A percentile compares a stretch with the other conserved stretches of the same genome.
Conservation (phyloP, 1,284 basidiomycete genomes). For the Trichosporon inkin region DNA sequence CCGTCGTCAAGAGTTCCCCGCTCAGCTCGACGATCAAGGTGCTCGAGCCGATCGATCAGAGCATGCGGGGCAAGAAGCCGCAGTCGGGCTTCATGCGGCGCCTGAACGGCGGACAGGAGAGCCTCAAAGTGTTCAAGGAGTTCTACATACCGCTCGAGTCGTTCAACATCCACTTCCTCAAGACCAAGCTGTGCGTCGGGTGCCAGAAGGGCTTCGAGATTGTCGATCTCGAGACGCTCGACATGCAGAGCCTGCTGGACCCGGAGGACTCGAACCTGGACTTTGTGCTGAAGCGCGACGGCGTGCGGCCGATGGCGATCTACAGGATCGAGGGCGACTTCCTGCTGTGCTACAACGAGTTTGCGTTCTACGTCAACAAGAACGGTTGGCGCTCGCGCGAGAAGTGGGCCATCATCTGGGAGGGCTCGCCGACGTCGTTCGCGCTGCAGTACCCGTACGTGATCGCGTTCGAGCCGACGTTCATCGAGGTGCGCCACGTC, state of each 20-base stretch:
- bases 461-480: constrained; percentile 91
- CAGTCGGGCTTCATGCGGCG: constrained; percentile 80
- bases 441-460: constrained; percentile 96
- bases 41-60: constrained; percentile 92
- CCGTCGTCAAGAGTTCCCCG: constrained; percentile 92
- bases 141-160: constrained; percentile 99
- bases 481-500: constrained; percentile 95
- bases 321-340: constrained; percentile 97
- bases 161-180: constrained; percentile 93
- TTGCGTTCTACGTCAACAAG: constrained; percentile 98
- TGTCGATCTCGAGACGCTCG: constrained; percentile 93
- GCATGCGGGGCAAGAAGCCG: constrained; percentile 76
- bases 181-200: constrained; percentile 95
- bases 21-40: constrained; percentile 97
- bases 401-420: constrained; percentile 95
- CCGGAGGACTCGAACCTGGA: constrained; percentile 87
- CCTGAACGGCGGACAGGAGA: constrained; percentile 84
- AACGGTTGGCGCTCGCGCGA: constrained; percentile 86
- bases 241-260: constrained; percentile 93
- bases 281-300: constrained; percentile 87
- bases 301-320: constrained; percentile 89
- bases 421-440: constrained; percentile 88
- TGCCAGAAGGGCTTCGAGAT: constrained; percentile 99
- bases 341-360: constrained; percentile 96
- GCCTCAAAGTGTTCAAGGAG: constrained; percentile 91